Conservation (phyloP, 768 basidiomycete species). For the Clitopilus passeckerianus region DNA sequence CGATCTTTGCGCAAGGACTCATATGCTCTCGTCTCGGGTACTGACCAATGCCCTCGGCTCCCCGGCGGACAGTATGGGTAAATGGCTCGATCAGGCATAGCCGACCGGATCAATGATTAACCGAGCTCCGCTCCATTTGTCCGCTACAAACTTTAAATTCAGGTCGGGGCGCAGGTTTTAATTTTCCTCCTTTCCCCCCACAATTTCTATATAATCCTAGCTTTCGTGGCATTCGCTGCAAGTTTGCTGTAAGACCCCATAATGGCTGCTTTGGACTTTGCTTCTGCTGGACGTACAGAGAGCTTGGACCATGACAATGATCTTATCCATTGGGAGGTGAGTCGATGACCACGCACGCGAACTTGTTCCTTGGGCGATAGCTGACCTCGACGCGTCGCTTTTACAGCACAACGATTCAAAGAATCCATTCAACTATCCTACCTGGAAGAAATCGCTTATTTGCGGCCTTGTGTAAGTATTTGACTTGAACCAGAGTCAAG, state of each 20-base stretch:
- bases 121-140: background rate
- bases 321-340: conserved; percentile 13
- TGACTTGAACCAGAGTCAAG: background rate
- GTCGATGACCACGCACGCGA: background rate
- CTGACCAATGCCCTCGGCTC: background rate
- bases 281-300: background rate
- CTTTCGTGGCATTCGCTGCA: background rate
- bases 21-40: too few relatives aligned
- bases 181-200: background rate
- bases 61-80: background rate
- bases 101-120: background rate
- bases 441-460: conserved; percentile 14
- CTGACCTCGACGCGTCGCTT: background rate
- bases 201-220: background rate
- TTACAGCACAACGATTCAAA: conserved; percentile 12
- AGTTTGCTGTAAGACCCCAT: background rate
- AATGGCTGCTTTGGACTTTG: background rate
- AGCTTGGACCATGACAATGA: conserved; percentile 5
- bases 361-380: background rate
- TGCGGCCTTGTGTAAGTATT: conserved; percentile 11
- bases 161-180: background rate
- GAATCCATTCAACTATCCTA: conserved; percentile 16
- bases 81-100: background rate
- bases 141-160: background rate
- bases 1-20: too few relatives aligned